Conservation (phyloP, 805 yeast genomes). For the Komagataella ulmi region DNA sequence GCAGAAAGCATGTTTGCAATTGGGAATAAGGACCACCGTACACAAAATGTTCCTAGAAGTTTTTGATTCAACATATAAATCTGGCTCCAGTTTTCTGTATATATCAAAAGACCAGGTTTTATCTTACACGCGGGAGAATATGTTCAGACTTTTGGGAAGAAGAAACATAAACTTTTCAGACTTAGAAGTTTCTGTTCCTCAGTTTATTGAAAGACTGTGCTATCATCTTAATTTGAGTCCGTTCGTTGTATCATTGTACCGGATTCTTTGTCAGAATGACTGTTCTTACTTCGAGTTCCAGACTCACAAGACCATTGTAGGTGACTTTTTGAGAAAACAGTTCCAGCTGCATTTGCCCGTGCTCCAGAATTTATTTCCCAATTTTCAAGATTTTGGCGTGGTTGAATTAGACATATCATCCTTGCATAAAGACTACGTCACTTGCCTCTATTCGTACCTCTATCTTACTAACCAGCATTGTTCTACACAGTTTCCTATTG, state of each 20-base stretch:
- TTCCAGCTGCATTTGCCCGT: not conserved
- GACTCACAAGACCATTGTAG: not conserved
- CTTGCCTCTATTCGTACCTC: not conserved
- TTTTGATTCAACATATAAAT: not conserved
- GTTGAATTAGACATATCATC: not conserved
- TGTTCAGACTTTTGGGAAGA: not conserved
- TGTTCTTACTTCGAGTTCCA: not conserved
- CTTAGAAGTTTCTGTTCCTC: not conserved
- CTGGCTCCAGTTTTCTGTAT: not conserved
- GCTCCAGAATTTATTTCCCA: not conserved
- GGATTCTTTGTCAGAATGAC: not conserved
- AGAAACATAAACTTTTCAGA: not conserved
- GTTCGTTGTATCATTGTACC: not conserved
- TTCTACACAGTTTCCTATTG: slow-evolving; percentile 1
- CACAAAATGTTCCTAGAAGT: not conserved
- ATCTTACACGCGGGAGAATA: not conserved
- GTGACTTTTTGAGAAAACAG: not conserved
- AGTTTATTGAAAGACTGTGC: not conserved
- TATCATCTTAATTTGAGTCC: not conserved
- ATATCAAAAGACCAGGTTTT: not conserved
- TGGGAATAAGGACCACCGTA: not conserved
- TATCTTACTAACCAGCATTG: not conserved
- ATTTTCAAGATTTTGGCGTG: not conserved
- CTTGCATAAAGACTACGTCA: not conserved
- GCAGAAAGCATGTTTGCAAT: not conserved